Evolutionary conservation across 345 rosid species (phyloP).

Genomic region (Draba incana): DNA sequence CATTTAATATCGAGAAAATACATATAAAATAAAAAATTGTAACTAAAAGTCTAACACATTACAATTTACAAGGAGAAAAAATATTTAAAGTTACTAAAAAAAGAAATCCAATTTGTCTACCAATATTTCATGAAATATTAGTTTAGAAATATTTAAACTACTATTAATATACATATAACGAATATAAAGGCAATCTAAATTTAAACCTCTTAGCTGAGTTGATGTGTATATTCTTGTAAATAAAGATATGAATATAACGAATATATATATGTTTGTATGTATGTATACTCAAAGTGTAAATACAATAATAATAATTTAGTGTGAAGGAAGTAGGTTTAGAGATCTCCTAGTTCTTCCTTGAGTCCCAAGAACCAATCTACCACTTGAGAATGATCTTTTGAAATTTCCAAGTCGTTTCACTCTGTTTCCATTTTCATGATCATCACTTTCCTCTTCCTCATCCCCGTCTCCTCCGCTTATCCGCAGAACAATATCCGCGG

Average conservation of each 20-base stretch:
- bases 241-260: not conserved
- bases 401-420: constrained; percentile 36
- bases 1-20: not conserved
- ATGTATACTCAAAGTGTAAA: constrained; percentile 29
- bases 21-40: not conserved
- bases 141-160: not conserved
- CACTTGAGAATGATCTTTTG: constrained; percentile 72
- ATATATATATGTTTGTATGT: constrained; percentile 18
- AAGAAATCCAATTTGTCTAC: not conserved
- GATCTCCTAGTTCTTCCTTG: constrained; percentile 44
- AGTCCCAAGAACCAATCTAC: constrained; percentile 49
- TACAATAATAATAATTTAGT: constrained; percentile 23
- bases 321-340: constrained; percentile 29
- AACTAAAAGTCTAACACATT: not conserved
- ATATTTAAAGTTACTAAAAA: not conserved
- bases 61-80: not conserved
- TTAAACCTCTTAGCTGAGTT: not conserved
- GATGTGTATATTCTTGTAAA: not conserved
- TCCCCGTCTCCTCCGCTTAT: constrained; percentile 45
- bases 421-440: constrained; percentile 39
- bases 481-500: constrained; percentile 48
- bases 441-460: constrained; percentile 36
- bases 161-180: not conserved
- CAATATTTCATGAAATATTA: not conserved
- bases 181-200: not conserved